A percentile compares a stretch with the other conserved stretches of the same genome.
Evolutionary conservation across 1,284 basidiomycete genomes (phyloP).

Genomic region (Athelia sp.): DNA sequence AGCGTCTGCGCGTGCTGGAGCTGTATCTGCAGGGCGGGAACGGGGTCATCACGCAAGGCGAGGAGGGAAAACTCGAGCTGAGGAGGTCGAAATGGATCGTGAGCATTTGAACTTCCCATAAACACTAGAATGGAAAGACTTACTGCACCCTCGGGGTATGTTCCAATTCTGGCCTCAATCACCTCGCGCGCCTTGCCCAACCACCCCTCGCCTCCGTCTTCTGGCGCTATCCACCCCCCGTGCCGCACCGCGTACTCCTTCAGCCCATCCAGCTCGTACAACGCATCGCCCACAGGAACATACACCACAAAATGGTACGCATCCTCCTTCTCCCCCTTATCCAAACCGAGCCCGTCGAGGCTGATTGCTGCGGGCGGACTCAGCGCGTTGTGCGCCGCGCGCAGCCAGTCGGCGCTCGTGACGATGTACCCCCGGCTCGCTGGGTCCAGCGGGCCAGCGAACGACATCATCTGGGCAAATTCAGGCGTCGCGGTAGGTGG

Average conservation of each 20-base stretch:
- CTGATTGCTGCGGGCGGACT: constrained; percentile 84
- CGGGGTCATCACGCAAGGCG: constrained; percentile 75
- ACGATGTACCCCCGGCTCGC: constrained; percentile 82
- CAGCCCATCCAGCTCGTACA: constrained; percentile 91
- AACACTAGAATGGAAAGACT: constrained; percentile 66
- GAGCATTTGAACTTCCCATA: constrained; percentile 36
- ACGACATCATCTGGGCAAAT: constrained; percentile 70
- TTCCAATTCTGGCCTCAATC: constrained; percentile 82
- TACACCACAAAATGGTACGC: constrained; percentile 95
- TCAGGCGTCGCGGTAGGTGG: constrained; percentile 52
- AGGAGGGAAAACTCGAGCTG: not conserved
- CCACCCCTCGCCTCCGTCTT: constrained; percentile 75
- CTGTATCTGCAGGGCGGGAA: constrained; percentile 63
- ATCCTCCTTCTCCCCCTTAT: constrained; percentile 71
- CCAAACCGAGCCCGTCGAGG: constrained; percentile 67
- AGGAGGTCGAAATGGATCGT: not conserved
- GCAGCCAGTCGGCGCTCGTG: constrained; percentile 81
- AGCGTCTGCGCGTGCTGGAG: constrained; percentile 30
- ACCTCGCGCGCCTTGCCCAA: constrained; percentile 75
- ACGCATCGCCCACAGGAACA: constrained; percentile 71
- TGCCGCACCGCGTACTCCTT: constrained; percentile 78
- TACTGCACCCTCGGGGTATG: constrained; percentile 82
- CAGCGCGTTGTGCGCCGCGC: constrained; percentile 85
- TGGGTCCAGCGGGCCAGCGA: constrained; percentile 81
- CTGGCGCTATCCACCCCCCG: constrained; percentile 47